Percentiles rank a stretch among this genome's conserved stretches.
These are phyloP conservation scores for Tetrapisispora namnaoensis DNA, from an alignment of 805 yeast species.

Conservation along the genomic window DNA sequence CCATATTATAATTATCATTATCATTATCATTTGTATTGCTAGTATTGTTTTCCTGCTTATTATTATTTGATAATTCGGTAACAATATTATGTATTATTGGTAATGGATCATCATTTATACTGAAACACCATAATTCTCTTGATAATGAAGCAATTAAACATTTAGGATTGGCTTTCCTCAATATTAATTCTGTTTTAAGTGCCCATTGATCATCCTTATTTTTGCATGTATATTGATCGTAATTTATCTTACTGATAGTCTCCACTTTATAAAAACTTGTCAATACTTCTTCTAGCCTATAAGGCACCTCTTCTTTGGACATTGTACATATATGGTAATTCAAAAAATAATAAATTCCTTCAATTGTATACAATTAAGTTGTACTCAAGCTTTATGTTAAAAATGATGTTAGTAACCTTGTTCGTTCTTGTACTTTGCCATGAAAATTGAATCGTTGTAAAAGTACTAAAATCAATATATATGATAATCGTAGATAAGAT, in stretches of 20 bases:
- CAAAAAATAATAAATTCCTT: neutral
- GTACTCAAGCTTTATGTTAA: neutral
- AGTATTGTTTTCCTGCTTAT: neutral
- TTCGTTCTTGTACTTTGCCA: too few species aligned
- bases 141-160: slow-evolving; percentile 32
- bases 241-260: slow-evolving; percentile 24
- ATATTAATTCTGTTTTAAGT: slow-evolving; percentile 33
- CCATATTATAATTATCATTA: neutral
- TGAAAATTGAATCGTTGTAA: too few species aligned
- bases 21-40: neutral
- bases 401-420: too few species aligned
- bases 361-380: neutral
- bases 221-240: slow-evolving; percentile 26
- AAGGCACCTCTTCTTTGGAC: slow-evolving; percentile 5
- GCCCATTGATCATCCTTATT: slow-evolving; percentile 33
- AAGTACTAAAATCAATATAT: too few species aligned
- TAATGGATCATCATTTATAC: slow-evolving; percentile 31
- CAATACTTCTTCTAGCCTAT: slow-evolving; percentile 21
- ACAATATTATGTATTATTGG: slow-evolving; percentile 24
- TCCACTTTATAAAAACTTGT: slow-evolving; percentile 26
- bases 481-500: too few species aligned
- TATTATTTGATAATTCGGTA: slow-evolving; percentile 2
- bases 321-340: neutral
- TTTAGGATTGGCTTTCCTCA: slow-evolving; percentile 30
- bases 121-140: slow-evolving; percentile 37